phyloP scores from a whole-genome alignment of 768 basidiomycete genomes.

The Tylopilus balloui region DNA sequence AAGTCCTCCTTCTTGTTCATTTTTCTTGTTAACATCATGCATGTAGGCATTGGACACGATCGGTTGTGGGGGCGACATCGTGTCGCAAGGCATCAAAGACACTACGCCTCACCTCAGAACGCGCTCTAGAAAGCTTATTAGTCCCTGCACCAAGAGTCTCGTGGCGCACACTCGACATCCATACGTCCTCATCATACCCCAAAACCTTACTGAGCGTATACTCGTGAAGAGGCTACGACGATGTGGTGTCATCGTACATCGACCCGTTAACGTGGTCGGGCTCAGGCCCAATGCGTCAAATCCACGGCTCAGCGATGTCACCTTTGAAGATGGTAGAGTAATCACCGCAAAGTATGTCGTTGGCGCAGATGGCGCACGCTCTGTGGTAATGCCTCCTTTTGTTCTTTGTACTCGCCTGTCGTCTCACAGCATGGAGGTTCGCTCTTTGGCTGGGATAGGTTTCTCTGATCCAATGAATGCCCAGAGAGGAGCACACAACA shows the following conservation, averaged over 20 bases:
- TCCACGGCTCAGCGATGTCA: too few relatives aligned
- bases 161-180: slow-evolving; percentile 43
- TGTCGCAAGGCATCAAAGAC: slow-evolving; percentile 35
- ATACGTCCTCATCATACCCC: slow-evolving; percentile 20
- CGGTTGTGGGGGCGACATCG: slow-evolving; percentile 32
- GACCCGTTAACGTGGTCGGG: not conserved
- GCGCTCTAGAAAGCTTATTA: slow-evolving; percentile 6
- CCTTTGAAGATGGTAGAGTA: too few relatives aligned
- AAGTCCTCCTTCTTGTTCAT: not conserved
- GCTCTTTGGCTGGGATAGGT: slow-evolving; percentile 36
- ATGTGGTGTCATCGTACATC: slow-evolving; percentile 23
- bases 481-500: slow-evolving; percentile 20
- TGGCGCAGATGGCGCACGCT: slow-evolving; percentile 45
- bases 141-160: not conserved
- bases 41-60: slow-evolving; percentile 45
- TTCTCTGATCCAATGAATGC: too few relatives aligned
- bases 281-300: not conserved
- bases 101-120: slow-evolving; percentile 26
- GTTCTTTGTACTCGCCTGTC: not conserved
- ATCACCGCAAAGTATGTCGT: not conserved
- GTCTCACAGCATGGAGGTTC: slow-evolving; percentile 32
- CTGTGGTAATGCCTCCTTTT: not conserved
- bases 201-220: slow-evolving; percentile 6
- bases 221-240: slow-evolving; percentile 36
- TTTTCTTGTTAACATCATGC: slow-evolving; percentile 30